A percentile compares a stretch with the other conserved stretches of the same genome.
These are phyloP conservation scores for Phialophora macrospora DNA, from an alignment of 2,329 filamentous ascomycete genomes.

Conservation along the genomic window DNA sequence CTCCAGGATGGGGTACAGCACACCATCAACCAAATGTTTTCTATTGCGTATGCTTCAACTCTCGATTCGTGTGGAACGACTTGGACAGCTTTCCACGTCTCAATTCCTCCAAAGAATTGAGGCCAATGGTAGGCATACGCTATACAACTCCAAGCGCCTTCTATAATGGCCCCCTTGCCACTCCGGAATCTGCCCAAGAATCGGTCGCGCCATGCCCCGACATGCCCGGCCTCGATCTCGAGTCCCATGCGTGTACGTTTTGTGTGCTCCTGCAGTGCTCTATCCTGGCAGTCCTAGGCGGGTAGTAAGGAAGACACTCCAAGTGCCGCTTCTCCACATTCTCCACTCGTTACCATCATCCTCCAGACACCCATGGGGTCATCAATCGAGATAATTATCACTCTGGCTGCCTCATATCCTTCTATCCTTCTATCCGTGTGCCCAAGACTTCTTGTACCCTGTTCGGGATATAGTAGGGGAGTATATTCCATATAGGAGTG, in stretches of 20 bases:
- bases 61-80: no score
- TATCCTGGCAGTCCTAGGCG: not conserved
- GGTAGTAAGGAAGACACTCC: not conserved
- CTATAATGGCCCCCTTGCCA: no score
- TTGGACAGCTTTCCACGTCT: no score
- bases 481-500: not conserved
- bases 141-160: no score
- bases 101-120: no score
- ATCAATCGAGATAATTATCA: not conserved
- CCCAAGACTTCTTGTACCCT: not conserved
- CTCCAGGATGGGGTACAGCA: no score
- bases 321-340: not conserved
- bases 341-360: not conserved
- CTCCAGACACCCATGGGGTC: not conserved
- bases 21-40: no score
- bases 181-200: no score
- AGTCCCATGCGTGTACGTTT: not conserved
- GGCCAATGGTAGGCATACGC: no score
- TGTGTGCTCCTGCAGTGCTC: not conserved
- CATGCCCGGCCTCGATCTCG: not conserved
- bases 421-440: not conserved
- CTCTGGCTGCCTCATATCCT: not conserved
- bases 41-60: no score
- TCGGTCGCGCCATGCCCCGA: no score
- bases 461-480: not conserved